These are phyloP conservation scores for Nigrograna mackinnonii DNA, from an alignment of 2,329 filamentous ascomycete genomes.

Conservation along the genomic window DNA sequence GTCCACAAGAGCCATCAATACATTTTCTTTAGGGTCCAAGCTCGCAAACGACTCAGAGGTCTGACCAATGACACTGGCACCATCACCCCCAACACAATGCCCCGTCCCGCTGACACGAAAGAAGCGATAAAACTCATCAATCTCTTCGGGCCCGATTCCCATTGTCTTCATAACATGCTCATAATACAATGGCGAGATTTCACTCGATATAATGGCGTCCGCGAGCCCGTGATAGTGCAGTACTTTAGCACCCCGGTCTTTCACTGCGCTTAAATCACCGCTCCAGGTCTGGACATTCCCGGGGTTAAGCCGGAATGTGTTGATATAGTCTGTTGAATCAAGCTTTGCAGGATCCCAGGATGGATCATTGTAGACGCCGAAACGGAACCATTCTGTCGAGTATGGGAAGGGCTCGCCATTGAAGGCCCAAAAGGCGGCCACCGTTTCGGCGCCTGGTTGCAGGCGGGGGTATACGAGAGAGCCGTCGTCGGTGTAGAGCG, in stretches of 20 bases:
- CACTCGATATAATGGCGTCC: conserved; percentile 49
- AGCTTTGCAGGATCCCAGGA: conserved; percentile 46
- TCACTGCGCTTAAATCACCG: conserved; percentile 43
- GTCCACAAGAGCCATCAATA: conserved; percentile 51
- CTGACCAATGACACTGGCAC: conserved; percentile 45
- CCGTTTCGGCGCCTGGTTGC: conserved; percentile 51
- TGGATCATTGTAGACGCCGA: conserved; percentile 52
- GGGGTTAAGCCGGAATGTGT: conserved; percentile 40
- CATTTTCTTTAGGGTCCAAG: conserved; percentile 46
- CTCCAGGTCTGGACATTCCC: conserved; percentile 45
- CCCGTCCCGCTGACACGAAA: conserved; percentile 58
- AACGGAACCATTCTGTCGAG: conserved; percentile 53
- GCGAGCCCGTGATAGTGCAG: conserved; percentile 51
- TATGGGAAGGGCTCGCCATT: conserved; percentile 47
- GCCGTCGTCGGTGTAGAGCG: conserved; percentile 48
- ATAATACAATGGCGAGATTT: conserved; percentile 54
- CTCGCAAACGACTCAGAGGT: conserved; percentile 16
- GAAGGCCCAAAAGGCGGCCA: conserved; percentile 42
- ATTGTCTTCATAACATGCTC: conserved; percentile 51
- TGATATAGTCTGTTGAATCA: conserved; percentile 45
- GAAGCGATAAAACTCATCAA: conserved; percentile 53
- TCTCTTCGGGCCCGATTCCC: conserved; percentile 29
- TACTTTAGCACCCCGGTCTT: conserved; percentile 49
- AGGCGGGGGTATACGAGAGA: conserved; percentile 55
- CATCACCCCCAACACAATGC: conserved; percentile 55